Percentiles rank a stretch among this genome's conserved stretches.
phyloP scores from a whole-genome alignment of 345 rosid species.

The Noccaea caerulescens region DNA sequence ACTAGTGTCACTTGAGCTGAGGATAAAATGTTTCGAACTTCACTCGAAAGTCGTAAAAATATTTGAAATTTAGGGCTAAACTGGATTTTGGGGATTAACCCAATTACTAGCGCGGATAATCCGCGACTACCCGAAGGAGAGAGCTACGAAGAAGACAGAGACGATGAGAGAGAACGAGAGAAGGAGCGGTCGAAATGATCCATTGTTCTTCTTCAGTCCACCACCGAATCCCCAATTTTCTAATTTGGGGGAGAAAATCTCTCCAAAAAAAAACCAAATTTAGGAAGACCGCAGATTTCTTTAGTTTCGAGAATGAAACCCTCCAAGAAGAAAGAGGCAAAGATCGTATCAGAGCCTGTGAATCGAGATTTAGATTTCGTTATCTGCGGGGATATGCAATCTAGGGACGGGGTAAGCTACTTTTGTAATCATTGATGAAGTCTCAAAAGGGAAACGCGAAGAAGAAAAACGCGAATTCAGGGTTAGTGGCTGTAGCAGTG shows the following conservation, averaged over 20 bases:
- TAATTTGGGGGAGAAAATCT: neutral
- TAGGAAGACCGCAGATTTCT: constrained; percentile 21
- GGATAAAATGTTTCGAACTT: neutral
- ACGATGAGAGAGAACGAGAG: neutral
- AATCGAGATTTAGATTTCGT: constrained; percentile 9
- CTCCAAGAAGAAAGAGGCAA: constrained; percentile 25
- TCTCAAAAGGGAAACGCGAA: constrained; percentile 43
- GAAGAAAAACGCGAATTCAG: constrained; percentile 47
- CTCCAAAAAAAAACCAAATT: neutral
- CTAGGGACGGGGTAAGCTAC: constrained; percentile 11
- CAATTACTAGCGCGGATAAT: neutral
- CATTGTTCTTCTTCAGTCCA: constrained; percentile 14
- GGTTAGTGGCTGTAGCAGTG: constrained; percentile 79
- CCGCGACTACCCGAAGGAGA: constrained; percentile 27
- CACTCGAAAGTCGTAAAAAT: neutral
- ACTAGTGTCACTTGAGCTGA: neutral
- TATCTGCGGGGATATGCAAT: neutral
- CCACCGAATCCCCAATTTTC: constrained; percentile 28
- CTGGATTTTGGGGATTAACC: neutral
- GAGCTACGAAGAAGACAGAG: constrained; percentile 28
- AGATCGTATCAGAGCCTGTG: constrained; percentile 6
- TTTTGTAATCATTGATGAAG: constrained; percentile 38
- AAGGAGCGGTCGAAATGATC: neutral
- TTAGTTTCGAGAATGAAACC: constrained; percentile 20
- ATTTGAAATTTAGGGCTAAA: neutral